Evolutionary conservation across 2,329 filamentous ascomycete genomes (phyloP).

Genomic region (Alternaria viburni): DNA sequence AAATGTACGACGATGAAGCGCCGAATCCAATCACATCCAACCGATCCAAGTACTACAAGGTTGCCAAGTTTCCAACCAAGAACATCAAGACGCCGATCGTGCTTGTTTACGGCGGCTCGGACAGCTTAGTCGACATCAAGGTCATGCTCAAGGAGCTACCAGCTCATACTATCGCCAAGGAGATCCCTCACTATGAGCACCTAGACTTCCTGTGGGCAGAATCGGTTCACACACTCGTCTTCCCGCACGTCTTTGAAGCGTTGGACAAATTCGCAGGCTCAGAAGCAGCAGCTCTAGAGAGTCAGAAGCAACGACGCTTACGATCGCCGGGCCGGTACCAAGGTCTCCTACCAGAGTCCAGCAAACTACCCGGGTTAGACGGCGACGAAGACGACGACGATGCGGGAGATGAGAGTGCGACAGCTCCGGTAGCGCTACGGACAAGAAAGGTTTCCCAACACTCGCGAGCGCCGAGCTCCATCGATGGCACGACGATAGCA

Average conservation of each 20-base stretch:
- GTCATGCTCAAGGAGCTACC: slow-evolving; percentile 92
- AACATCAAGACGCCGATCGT: slow-evolving; percentile 98
- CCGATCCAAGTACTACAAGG: slow-evolving; percentile 87
- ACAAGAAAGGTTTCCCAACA: slow-evolving; percentile 30
- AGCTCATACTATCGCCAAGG: slow-evolving; percentile 79
- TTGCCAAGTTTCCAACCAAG: slow-evolving; percentile 92
- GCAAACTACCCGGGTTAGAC: slow-evolving; percentile 24
- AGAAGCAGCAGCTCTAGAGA: slow-evolving; percentile 1
- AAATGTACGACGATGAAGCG: slow-evolving; percentile 98
- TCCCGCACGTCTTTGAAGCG: slow-evolving; percentile 89
- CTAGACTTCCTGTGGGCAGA: slow-evolving; percentile 94
- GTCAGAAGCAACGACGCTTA: slow-evolving; percentile 30
- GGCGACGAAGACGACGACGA: slow-evolving; percentile 30
- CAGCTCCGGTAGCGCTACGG: slow-evolving; percentile 25
- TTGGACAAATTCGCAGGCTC: slow-evolving; percentile 67
- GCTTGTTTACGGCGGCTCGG: slow-evolving; percentile 89
- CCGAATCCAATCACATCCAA: slow-evolving; percentile 75
- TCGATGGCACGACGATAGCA: slow-evolving; percentile 9
- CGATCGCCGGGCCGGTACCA: slow-evolving; percentile 38
- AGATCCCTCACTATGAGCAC: slow-evolving; percentile 93
- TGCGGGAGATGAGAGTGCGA: slow-evolving; percentile 36
- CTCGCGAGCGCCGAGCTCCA: slow-evolving; percentile 14
- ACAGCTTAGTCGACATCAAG: slow-evolving; percentile 91
- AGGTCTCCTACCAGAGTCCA: slow-evolving; percentile 33
- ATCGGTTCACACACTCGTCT: slow-evolving; percentile 83